phyloP scores from a whole-genome alignment of 2,329 filamentous ascomycete species.

The Xylaria sp. region DNA sequence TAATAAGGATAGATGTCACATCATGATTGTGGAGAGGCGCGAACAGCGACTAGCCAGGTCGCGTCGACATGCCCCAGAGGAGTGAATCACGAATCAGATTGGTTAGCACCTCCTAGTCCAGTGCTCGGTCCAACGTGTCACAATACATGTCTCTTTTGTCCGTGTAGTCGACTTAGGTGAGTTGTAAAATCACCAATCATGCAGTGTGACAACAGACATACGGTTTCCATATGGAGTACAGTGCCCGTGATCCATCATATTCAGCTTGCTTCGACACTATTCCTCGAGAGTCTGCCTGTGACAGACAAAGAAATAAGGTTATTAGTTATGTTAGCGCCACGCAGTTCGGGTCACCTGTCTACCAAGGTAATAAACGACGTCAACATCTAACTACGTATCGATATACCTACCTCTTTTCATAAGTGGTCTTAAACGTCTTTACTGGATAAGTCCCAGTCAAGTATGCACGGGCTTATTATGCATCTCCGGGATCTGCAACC shows the following conservation, averaged over 20 bases:
- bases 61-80: constrained; percentile 8
- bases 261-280: not conserved
- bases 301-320: constrained; percentile 31
- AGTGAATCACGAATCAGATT: constrained; percentile 22
- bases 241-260: constrained; percentile 5
- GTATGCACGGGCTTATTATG: constrained; percentile 25
- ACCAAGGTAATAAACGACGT: not conserved
- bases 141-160: constrained; percentile 28
- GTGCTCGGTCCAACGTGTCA: constrained; percentile 34
- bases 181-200: constrained; percentile 24
- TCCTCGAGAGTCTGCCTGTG: not conserved
- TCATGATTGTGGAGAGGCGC: constrained; percentile 4
- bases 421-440: not conserved
- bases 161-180: constrained; percentile 17
- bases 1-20: constrained; percentile 16
- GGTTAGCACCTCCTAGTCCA: not conserved
- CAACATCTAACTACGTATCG: constrained; percentile 4
- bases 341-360: constrained; percentile 4
- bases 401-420: too few species aligned
- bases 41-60: constrained; percentile 6
- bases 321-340: constrained; percentile 29
- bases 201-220: constrained; percentile 23
- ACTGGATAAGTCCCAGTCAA: constrained; percentile 20
- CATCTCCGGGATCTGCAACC: constrained; percentile 30
- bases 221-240: constrained; percentile 15